A percentile compares a stretch with the other conserved stretches of the same genome.
Evolutionary conservation across 2,329 filamentous ascomycete species (phyloP).

Genomic region (Trichoderma koningiopsis): DNA sequence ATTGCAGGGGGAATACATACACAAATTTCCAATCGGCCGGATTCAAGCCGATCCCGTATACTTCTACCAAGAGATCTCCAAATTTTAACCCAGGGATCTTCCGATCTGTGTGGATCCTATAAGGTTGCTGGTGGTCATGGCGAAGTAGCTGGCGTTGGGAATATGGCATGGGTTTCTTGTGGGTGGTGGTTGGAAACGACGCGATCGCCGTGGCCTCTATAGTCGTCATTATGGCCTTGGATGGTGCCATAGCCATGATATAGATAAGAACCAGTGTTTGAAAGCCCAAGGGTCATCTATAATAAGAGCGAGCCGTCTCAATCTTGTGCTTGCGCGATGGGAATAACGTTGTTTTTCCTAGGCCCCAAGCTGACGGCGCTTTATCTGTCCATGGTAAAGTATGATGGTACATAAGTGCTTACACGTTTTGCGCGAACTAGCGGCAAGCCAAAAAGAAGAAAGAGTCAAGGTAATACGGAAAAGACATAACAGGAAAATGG

Average conservation of each 20-base stretch:
- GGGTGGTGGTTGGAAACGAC: neutral
- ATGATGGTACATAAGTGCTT: neutral
- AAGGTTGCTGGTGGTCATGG: conserved; percentile 10
- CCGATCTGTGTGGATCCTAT: conserved; percentile 16
- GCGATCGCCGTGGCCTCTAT: neutral
- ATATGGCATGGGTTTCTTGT: neutral
- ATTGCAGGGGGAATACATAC: conserved; percentile 1
- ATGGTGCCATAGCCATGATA: neutral
- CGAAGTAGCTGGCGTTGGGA: conserved; percentile 12
- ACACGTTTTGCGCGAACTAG: conserved; percentile 8
- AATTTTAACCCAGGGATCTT: conserved; percentile 19
- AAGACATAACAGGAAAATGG: neutral
- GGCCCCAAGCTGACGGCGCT: neutral
- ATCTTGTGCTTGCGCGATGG: conserved; percentile 10
- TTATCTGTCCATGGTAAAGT: conserved; percentile 1
- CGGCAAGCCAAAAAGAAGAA: neutral
- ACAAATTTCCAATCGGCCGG: conserved; percentile 14
- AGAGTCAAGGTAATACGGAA: neutral
- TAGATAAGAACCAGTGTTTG: neutral
- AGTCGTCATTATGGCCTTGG: conserved; percentile 4
- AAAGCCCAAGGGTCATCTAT: neutral
- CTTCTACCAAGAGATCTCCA: conserved; percentile 23
- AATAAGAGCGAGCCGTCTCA: neutral
- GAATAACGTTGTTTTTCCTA: neutral
- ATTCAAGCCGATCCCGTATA: conserved; percentile 21